A percentile compares a stretch with the other conserved stretches of the same genome.
phyloP scores from a whole-genome alignment of 192 early-diverging fungal genomes.

The Backusella liffmaniae region DNA sequence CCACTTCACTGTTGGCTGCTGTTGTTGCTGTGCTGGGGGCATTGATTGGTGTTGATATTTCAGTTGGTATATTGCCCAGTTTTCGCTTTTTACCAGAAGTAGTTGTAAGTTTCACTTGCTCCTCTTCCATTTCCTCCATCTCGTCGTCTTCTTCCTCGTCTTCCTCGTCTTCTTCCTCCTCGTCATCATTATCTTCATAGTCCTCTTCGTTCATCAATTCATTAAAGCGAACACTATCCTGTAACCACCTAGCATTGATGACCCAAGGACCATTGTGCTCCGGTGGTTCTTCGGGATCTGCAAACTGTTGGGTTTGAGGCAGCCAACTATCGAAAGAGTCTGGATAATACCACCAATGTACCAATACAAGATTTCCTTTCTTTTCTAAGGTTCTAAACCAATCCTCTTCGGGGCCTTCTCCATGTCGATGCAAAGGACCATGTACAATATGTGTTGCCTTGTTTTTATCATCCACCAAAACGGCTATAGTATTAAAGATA shows the following conservation, averaged over 20 bases:
- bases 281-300: slow-evolving; percentile 60
- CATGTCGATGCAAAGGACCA: slow-evolving; percentile 34
- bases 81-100: background rate
- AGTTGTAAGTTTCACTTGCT: slow-evolving; percentile 8
- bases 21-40: background rate
- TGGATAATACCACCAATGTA: slow-evolving; percentile 83
- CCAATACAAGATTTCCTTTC: slow-evolving; percentile 55
- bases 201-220: slow-evolving; percentile 91
- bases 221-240: slow-evolving; percentile 69
- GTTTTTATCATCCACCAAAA: slow-evolving; percentile 16
- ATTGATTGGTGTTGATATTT: background rate
- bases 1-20: background rate
- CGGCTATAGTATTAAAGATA: slow-evolving; percentile 25
- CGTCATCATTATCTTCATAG: slow-evolving; percentile 54
- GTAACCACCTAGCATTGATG: slow-evolving; percentile 69
- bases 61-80: background rate
- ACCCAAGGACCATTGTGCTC: slow-evolving; percentile 69
- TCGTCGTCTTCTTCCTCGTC: background rate
- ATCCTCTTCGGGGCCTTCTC: slow-evolving; percentile 50
- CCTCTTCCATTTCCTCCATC: background rate
- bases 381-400: slow-evolving; percentile 64
- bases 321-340: slow-evolving; percentile 81
- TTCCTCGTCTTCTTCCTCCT: slow-evolving; percentile 1
- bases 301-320: slow-evolving; percentile 57
- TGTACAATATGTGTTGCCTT: slow-evolving; percentile 53